phyloP scores from a whole-genome alignment of 441 rosid species.

The Arabidopsis lyrata region DNA sequence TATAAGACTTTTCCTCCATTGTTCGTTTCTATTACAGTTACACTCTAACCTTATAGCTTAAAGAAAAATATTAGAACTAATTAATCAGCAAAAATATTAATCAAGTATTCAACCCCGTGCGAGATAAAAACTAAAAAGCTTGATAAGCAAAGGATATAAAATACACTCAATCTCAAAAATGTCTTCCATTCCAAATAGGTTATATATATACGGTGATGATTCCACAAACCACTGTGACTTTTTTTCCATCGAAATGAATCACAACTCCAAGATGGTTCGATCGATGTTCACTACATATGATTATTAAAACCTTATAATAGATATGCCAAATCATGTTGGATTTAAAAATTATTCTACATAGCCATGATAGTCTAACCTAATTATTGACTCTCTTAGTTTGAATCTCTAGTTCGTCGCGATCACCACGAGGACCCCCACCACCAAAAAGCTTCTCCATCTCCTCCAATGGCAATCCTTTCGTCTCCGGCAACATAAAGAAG shows the following conservation, averaged over 20 bases:
- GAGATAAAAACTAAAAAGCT: no score
- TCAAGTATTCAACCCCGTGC: no score
- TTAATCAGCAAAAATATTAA: no score
- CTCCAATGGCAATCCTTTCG: slow-evolving; percentile 75
- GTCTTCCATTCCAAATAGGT: no score
- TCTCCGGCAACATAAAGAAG: slow-evolving; percentile 77
- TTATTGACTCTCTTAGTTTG: slow-evolving; percentile 28
- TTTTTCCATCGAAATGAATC: slow-evolving; percentile 9
- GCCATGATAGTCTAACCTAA: background rate
- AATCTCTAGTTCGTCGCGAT: slow-evolving; percentile 26
- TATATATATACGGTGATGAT: background rate
- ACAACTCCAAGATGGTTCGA: background rate
- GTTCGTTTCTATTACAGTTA: no score
- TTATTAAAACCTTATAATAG: background rate
- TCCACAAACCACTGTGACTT: background rate
- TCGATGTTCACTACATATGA: slow-evolving; percentile 13
- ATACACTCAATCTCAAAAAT: no score
- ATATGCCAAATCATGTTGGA: slow-evolving; percentile 12
- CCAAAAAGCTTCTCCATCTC: slow-evolving; percentile 74
- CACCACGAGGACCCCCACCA: slow-evolving; percentile 36
- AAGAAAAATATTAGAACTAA: no score
- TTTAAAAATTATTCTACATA: background rate
- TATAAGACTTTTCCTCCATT: no score
- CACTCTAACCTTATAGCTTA: no score
- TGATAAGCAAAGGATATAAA: no score